Evolutionary conservation across 106 monocot species (phyloP).

Genomic region (Apostasia ramifera): DNA sequence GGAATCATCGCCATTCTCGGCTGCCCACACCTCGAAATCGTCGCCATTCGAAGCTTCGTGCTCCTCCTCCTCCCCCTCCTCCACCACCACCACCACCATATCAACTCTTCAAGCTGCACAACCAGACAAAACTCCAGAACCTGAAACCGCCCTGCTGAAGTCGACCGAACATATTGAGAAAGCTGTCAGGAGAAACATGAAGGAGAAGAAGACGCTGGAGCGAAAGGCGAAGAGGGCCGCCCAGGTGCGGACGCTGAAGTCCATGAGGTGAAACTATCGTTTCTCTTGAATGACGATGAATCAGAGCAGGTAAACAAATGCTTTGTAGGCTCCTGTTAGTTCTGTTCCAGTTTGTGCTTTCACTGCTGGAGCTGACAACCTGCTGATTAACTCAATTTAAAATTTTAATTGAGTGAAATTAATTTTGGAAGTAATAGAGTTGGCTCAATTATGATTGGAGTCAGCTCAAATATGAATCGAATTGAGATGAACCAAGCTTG

Average conservation of each 20-base stretch:
- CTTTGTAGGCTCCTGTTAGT: no score
- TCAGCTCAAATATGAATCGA: no score
- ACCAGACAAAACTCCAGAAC: not conserved
- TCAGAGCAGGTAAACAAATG: no score
- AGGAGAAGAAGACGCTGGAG: conserved; percentile 9
- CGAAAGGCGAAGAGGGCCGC: conserved; percentile 12
- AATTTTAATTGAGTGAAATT: no score
- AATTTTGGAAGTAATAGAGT: no score
- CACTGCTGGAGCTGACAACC: no score
- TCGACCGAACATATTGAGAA: conserved; percentile 43
- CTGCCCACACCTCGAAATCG: not conserved
- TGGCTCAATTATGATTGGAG: no score
- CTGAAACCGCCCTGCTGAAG: not conserved
- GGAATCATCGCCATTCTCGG: not conserved
- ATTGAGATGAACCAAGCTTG: no score
- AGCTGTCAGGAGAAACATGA: conserved; percentile 31
- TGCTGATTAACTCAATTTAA: no score
- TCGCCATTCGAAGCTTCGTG: not conserved
- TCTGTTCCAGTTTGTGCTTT: no score
- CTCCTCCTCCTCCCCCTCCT: no score
- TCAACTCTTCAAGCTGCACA: not conserved
- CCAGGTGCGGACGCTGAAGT: conserved; percentile 29
- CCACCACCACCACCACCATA: not conserved
- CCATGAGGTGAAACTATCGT: conserved; percentile 50
- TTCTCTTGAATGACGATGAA: conserved; percentile 1